A percentile compares a stretch with the other conserved stretches of the same genome.
Conservation (phyloP, 2,329 filamentous ascomycete species). For the Chrysoporthe deuterocubensis region DNA sequence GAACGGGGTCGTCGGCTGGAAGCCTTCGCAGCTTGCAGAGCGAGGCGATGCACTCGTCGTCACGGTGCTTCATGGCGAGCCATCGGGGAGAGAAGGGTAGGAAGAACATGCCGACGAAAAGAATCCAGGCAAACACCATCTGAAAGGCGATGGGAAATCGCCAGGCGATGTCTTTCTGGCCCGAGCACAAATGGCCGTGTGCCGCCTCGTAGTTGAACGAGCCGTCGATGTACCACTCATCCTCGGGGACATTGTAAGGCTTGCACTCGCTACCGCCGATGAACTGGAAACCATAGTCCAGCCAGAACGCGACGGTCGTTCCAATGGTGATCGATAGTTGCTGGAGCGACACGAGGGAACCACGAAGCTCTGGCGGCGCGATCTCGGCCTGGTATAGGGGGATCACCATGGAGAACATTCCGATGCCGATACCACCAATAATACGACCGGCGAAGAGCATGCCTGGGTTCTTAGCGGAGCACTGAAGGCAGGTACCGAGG, state of each 20-base stretch:
- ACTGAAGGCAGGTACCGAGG: conserved; percentile 33
- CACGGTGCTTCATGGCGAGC: conserved; percentile 34
- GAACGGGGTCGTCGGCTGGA: conserved; percentile 29
- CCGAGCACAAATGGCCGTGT: conserved; percentile 32
- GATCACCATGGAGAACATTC: conserved; percentile 50
- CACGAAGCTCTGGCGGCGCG: conserved; percentile 28
- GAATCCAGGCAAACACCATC: conserved; percentile 29
- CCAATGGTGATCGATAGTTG: conserved; percentile 31
- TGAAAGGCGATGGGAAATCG: conserved; percentile 31
- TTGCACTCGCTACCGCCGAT: conserved; percentile 34
- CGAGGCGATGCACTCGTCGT: conserved; percentile 33
- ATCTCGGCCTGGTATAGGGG: conserved; percentile 41
- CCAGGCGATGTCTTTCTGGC: conserved; percentile 30
- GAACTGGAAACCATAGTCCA: conserved; percentile 33
- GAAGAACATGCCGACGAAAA: conserved; percentile 28
- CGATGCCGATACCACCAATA: conserved; percentile 52
- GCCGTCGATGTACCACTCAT: conserved; percentile 25
- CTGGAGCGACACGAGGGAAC: conserved; percentile 27
- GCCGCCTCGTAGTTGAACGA: conserved; percentile 29
- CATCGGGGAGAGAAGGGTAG: conserved; percentile 34
- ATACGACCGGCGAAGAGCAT: conserved; percentile 49
- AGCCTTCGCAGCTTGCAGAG: conserved; percentile 34
- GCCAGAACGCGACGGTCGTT: conserved; percentile 28
- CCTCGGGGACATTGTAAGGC: conserved; percentile 31
- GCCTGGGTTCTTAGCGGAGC: conserved; percentile 35